Conservation (phyloP, 2,329 filamentous ascomycete species). For the Chalara sp. region DNA sequence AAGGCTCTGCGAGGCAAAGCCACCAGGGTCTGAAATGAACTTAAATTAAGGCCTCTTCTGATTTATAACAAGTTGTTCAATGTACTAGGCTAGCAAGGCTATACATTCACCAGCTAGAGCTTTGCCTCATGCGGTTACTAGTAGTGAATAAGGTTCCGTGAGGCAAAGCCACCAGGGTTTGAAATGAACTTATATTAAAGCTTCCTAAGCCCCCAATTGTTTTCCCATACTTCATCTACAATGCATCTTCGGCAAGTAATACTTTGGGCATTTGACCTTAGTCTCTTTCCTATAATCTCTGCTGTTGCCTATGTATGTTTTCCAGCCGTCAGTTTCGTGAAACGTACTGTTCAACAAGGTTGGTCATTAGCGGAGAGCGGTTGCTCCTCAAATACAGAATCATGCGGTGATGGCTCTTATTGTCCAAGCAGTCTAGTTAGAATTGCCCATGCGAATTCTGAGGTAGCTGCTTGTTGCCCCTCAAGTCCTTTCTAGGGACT, state of each 20-base stretch:
- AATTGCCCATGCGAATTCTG: conserved; percentile 5
- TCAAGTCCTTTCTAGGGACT: not conserved
- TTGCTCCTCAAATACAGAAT: conserved; percentile 1
- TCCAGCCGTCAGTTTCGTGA: not conserved
- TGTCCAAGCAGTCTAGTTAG: conserved; percentile 8
- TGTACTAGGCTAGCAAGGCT: too few relatives aligned
- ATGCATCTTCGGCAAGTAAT: not conserved
- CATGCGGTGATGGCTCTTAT: conserved; percentile 7
- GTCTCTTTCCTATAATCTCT: not conserved
- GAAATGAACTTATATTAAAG: too few relatives aligned
- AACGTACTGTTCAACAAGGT: not conserved
- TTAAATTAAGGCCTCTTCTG: too few relatives aligned
- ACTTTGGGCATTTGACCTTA: not conserved
- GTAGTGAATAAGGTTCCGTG: too few relatives aligned
- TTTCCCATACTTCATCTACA: not conserved
- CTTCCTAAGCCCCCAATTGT: too few relatives aligned
- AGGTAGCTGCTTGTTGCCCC: conserved; percentile 11
- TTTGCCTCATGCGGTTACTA: too few relatives aligned
- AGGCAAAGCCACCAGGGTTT: too few relatives aligned
- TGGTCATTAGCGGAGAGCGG: not conserved
- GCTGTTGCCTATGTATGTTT: not conserved
- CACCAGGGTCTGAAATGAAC: too few relatives aligned
- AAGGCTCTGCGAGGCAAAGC: too few relatives aligned
- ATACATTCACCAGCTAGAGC: too few relatives aligned
- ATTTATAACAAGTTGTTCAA: too few relatives aligned